A percentile compares a stretch with the other conserved stretches of the same genome.
Conservation (phyloP, 306 rosid species). For the Gastrolobium villosum region DNA sequence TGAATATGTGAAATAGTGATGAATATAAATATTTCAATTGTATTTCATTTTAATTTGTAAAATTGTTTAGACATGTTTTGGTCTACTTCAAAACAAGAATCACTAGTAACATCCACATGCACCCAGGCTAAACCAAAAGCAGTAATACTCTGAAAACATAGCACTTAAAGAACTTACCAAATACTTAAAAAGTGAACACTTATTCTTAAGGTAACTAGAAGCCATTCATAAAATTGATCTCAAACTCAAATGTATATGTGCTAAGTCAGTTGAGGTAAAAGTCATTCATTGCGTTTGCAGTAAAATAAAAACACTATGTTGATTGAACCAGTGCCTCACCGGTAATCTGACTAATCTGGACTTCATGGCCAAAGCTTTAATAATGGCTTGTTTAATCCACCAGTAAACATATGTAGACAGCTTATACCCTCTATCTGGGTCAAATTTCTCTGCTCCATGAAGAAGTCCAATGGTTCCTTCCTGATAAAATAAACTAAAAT, state of each 20-base stretch:
- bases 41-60: background rate
- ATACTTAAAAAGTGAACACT: background rate
- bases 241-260: background rate
- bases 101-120: background rate
- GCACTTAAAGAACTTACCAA: background rate
- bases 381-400: slow-evolving; percentile 90
- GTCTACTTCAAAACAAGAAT: slow-evolving; percentile 5
- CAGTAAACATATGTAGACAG: slow-evolving; percentile 88
- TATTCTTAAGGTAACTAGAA: background rate
- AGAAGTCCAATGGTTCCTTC: slow-evolving; percentile 94
- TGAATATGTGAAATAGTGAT: background rate
- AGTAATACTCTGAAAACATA: background rate
- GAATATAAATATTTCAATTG: background rate
- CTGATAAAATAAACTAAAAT: slow-evolving; percentile 52
- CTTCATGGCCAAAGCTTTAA: slow-evolving; percentile 74
- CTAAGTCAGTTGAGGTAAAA: background rate
- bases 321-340: slow-evolving; percentile 61
- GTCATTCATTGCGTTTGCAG: background rate
- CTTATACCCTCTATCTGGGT: slow-evolving; percentile 74
- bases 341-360: slow-evolving; percentile 83
- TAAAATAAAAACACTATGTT: background rate
- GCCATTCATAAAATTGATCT: background rate
- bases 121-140: background rate
- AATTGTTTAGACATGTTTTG: background rate
- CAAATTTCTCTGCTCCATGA: slow-evolving; percentile 78